Base-by-base conservation (phyloP, 805 yeast genomes). In the Torulaspora gathmanii region DNA sequence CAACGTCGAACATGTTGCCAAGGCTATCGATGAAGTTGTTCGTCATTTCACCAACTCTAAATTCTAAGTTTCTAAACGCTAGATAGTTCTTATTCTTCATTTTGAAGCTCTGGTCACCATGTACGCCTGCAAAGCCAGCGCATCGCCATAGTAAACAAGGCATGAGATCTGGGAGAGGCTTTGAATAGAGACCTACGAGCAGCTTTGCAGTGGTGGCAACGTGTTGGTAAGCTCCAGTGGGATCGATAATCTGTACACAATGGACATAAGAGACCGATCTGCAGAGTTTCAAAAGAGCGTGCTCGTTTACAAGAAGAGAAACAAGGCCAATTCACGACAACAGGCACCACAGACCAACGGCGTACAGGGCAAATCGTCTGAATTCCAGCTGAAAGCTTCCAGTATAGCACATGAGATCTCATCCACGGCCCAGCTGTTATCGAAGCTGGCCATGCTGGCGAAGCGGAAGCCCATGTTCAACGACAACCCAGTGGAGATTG, bases 261-360 rank as follows among this genome's bases (percentile, higher is more conserved):
- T 56, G 57, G 59, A 66, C 44, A 66, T 72, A 40, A 91, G 85
- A 61, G 95, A 91, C 68, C 74, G 99, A 54, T 91, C 98, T 7
- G 74, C 79, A 50, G 98, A 91, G 72, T 91, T 91, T 70, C 91
- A 89, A 55, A 90, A 89, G 60, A 88, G 96, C 61, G 96, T 91
- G 25, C 68, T 80, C 37, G 79, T 90, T 2, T 82, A 83, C 64
- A 81, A 82, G 60, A 79, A 79, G 55, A 77, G 79, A 44, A 72
- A 78, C 56, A 73, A 77, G 25, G 39, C 45, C 11, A 48, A 48
- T 36, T 46, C 43, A n/a, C 53, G 48, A 44, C 57, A 52, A 44
- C 53, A 49, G 33, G 40, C 44, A 39, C 54, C 47, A 19, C 45
- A 46, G 39, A 42, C 42, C 17, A 46, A 50, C 40, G 42, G 37